Conservation (phyloP, 1,284 basidiomycete species). For the Puccinia triticina region DNA sequence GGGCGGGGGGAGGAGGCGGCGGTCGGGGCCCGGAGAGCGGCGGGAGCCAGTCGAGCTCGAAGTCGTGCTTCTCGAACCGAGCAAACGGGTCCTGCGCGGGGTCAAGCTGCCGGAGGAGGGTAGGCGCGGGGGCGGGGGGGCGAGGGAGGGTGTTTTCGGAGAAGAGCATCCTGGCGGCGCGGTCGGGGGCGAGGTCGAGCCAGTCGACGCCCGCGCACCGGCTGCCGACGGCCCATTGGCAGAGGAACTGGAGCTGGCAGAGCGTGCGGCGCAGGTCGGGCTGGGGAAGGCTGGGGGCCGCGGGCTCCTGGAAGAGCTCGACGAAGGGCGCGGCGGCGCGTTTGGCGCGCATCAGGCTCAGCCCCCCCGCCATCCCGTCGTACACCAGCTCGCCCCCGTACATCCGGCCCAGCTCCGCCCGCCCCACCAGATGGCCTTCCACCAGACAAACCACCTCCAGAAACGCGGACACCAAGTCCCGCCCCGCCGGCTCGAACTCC, state of each 20-base stretch:
- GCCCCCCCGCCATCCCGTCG: background rate
- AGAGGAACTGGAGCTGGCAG: conserved; percentile 67
- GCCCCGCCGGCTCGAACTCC: conserved; percentile 3
- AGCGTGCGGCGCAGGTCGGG: conserved; percentile 70
- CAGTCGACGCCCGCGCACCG: conserved; percentile 10
- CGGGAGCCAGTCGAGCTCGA: background rate
- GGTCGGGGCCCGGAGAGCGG: background rate
- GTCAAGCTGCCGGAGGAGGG: conserved; percentile 8
- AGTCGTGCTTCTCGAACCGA: background rate
- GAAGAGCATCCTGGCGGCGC: conserved; percentile 46
- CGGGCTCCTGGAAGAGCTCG: conserved; percentile 53
- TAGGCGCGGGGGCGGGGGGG: background rate
- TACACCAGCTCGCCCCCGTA: conserved; percentile 5
- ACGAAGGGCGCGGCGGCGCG: background rate
- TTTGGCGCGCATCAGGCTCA: background rate
- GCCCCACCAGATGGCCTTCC: conserved; percentile 20
- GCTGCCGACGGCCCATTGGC: conserved; percentile 54
- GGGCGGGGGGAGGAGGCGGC: background rate
- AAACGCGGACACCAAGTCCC: background rate
- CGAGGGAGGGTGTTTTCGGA: conserved; percentile 17
- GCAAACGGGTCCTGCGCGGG: background rate
- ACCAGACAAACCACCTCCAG: conserved; percentile 26
- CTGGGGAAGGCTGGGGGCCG: conserved; percentile 58
- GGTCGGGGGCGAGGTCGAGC: background rate
- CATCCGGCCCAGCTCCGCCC: background rate